Conservation (phyloP, 2,329 filamentous ascomycete species). For the Xylariaceae sp. region DNA sequence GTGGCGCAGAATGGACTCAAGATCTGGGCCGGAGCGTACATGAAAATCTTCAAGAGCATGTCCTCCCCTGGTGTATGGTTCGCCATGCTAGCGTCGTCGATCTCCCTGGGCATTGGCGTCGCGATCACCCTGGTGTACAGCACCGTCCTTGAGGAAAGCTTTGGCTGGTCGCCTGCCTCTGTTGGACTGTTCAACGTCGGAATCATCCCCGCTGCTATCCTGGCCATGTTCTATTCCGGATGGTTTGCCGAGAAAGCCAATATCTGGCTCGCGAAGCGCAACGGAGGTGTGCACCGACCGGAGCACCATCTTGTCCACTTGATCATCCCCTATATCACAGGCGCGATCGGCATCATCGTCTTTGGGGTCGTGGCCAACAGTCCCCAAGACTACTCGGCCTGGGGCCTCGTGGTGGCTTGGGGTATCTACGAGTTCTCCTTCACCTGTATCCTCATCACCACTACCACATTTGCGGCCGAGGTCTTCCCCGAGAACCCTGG, state of each 20-base stretch:
- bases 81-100: slow-evolving; percentile 32
- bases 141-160: slow-evolving; percentile 28
- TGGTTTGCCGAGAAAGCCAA: slow-evolving; percentile 14
- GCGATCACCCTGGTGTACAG: slow-evolving; percentile 35
- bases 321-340: slow-evolving; percentile 6
- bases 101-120: slow-evolving; percentile 32
- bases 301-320: slow-evolving; percentile 16
- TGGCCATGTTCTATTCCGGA: slow-evolving; percentile 21
- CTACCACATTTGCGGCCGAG: slow-evolving; percentile 31
- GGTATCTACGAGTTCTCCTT: slow-evolving; percentile 24
- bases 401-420: slow-evolving; percentile 20
- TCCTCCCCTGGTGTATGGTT: slow-evolving; percentile 34
- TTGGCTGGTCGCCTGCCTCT: slow-evolving; percentile 26
- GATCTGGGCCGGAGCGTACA: slow-evolving; percentile 8
- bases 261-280: slow-evolving; percentile 15
- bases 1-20: slow-evolving; percentile 4
- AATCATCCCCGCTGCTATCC: slow-evolving; percentile 37
- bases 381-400: slow-evolving; percentile 5
- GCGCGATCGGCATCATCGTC: slow-evolving; percentile 12
- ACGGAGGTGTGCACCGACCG: slow-evolving; percentile 16
- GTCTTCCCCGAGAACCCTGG: slow-evolving; percentile 30
- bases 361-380: slow-evolving; percentile 13
- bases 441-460: slow-evolving; percentile 22
- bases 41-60: slow-evolving; percentile 11
- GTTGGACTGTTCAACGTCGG: slow-evolving; percentile 42